phyloP scores from a whole-genome alignment of 2,329 filamentous ascomycete species.

The Fusarium sp. region DNA sequence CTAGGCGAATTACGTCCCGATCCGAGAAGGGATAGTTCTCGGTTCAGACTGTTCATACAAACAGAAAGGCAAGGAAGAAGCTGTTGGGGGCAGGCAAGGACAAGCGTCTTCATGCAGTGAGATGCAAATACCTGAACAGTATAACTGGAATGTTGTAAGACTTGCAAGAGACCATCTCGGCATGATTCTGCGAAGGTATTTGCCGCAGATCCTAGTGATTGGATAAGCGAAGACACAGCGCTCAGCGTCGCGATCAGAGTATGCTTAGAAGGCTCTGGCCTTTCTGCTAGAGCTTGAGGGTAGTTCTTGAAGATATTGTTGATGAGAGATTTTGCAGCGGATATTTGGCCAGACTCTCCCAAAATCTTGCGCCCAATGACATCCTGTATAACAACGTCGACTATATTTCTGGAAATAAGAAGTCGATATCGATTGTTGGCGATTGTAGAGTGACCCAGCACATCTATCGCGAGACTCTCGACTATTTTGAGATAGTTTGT shows the following conservation, averaged over 20 bases:
- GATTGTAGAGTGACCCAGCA: slow-evolving; percentile 80
- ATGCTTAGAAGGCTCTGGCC: slow-evolving; percentile 88
- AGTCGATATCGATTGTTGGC: slow-evolving; percentile 87
- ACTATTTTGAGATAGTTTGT: slow-evolving; percentile 83
- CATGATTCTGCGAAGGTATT: slow-evolving; percentile 82
- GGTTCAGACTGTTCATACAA: slow-evolving; percentile 93
- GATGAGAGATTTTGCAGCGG: slow-evolving; percentile 81
- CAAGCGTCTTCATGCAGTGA: slow-evolving; percentile 85
- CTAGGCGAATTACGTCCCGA: slow-evolving; percentile 81
- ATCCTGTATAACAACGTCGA: slow-evolving; percentile 84
- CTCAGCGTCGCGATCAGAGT: slow-evolving; percentile 81
- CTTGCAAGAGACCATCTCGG: slow-evolving; percentile 87
- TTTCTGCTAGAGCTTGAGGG: slow-evolving; percentile 86
- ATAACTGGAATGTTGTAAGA: slow-evolving; percentile 94
- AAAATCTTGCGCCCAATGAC: slow-evolving; percentile 83
- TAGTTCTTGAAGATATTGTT: slow-evolving; percentile 95
- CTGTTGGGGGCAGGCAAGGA: slow-evolving; percentile 91
- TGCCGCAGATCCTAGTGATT: slow-evolving; percentile 82
- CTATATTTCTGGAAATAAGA: slow-evolving; percentile 83
- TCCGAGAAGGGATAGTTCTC: slow-evolving; percentile 82
- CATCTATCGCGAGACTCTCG: slow-evolving; percentile 80
- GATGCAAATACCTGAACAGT: slow-evolving; percentile 93
- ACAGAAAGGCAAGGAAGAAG: slow-evolving; percentile 90
- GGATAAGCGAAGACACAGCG: slow-evolving; percentile 80
- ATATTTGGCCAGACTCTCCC: slow-evolving; percentile 87